Evolutionary conservation across 148 eudicot species (phyloP), one percentile per base, ranked within the genome.

Genomic region (Bassia scoparia): DNA sequence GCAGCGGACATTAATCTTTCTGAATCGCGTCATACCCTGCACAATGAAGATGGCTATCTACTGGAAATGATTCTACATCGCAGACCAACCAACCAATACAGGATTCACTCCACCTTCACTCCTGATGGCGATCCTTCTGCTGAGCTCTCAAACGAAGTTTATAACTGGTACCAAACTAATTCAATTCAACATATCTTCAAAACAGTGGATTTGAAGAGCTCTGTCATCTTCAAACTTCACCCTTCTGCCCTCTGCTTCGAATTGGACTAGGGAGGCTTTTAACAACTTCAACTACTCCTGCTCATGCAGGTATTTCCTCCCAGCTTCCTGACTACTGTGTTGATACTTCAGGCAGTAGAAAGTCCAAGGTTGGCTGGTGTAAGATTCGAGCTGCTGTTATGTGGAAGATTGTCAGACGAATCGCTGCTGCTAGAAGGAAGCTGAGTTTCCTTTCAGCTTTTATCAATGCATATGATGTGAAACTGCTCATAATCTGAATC

Each of bases 301-400:
- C 67, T 70, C 80, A 66, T 27, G 18, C 65, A 33, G 85, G 78
- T 21, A 21, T 79, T 31, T n/a, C 74, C 41, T 65, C 81, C 16
- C 67, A 52, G 48, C 61, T 23, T 29, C 82, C 88, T 27, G 37
- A 72, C 68, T 24, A 53, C 34, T 78, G 80, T 21, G 61, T 73
- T 46, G 72, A 67, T 63, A 48, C 64, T 30, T 58, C 89, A 34
- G 73, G 84, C 61, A 73, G 35, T 31, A 77, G 83, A 37, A 84
- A 80, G 58, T 79, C 86, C 33, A 87, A 74, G 80, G 86, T 82
- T 7, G 58, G 85, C 64, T 89, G 97, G 96, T 79, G 83, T 43
- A 86, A 88, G 81, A 53, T 92, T 35, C 92, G 91, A 27, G 92
- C 96, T 72, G 84, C 78, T 63, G 65, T 92, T 27, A 89, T 78